Base-by-base conservation (phyloP, 345 rosid genomes). In the Diplotaxis tenuifolia region DNA sequence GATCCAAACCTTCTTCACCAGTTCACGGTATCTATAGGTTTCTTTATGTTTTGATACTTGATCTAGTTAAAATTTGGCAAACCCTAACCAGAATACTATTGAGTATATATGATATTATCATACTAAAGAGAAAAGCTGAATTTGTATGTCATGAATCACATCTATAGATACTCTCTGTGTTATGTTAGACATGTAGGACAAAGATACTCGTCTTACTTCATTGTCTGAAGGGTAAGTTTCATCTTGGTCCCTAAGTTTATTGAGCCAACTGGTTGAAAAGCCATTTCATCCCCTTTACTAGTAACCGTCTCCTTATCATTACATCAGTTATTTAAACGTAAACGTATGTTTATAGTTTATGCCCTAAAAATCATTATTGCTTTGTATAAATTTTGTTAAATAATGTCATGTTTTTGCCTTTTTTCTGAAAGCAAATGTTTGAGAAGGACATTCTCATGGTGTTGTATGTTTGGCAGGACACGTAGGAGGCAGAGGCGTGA, bases 1-100 rank as follows among this genome's bases (percentile, higher is more conserved):
- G 96, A 93, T 93, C 97, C 74, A 91, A 93, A 80, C 97, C 98
- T 68, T 89, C 98, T 59, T 91, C 97, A 53, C 97, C 95, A 16
- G 81, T 89, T 75, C 94, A 87, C 65, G 98, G 97, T 91, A 84
- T 69, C 42, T 56, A 3, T 2, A 40, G 23, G 31, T 53, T 10
- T 25, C 27, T 49, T 38, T 29, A n/a, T 47, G 6, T 8, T 45
- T 29, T 60, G 15, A 49, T 31, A 68, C 12, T n/a, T n/a, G n/a
- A 23, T 74, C 73, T 50, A n/a, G n/a, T n/a, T n/a, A n/a, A n/a
- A n/a, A n/a, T n/a, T 62, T 62, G 9, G 49, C 14, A 47, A 20
- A 29, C 9, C 5, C 16, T 11, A 19, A 67, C 45, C 0, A 54
- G 49, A 53, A 53, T 67, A 54, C 9, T n/a, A n/a, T n/a, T n/a